Percentiles rank a stretch among this genome's conserved stretches.
Evolutionary conservation across 2,329 filamentous ascomycete species (phyloP).

Genomic region (Calonectria hawksworthii): DNA sequence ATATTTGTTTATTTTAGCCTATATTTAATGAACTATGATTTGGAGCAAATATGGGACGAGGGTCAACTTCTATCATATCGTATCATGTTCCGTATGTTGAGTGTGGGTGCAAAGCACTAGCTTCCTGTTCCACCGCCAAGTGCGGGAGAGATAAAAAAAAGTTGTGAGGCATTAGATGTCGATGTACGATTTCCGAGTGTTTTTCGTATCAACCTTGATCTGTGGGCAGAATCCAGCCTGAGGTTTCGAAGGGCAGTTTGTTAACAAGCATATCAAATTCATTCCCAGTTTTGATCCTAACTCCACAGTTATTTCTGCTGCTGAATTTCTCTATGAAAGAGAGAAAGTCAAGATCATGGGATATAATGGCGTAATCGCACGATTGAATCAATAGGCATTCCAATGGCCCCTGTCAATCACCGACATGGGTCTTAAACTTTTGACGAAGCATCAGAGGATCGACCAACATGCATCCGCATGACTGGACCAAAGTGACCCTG

Average conservation of each 20-base stretch:
- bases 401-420: background rate
- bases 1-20: background rate
- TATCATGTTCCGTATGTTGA: background rate
- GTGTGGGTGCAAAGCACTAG: background rate
- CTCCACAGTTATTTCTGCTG: background rate
- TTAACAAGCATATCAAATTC: background rate
- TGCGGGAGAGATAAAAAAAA: background rate
- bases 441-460: background rate
- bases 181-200: background rate
- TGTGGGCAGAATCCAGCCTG: background rate
- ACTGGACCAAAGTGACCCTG: background rate
- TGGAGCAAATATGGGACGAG: background rate
- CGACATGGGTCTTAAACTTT: background rate
- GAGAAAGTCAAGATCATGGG: background rate
- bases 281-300: background rate
- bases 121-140: background rate
- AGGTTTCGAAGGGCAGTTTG: background rate
- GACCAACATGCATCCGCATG: background rate
- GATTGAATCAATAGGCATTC: too few species aligned
- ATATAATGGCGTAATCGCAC: background rate
- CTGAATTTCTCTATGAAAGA: background rate
- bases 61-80: background rate
- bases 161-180: background rate
- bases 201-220: background rate
- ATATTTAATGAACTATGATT: background rate